Base-by-base conservation (phyloP, 352 stramenopile genomes). In the Peronospora tabacina region DNA sequence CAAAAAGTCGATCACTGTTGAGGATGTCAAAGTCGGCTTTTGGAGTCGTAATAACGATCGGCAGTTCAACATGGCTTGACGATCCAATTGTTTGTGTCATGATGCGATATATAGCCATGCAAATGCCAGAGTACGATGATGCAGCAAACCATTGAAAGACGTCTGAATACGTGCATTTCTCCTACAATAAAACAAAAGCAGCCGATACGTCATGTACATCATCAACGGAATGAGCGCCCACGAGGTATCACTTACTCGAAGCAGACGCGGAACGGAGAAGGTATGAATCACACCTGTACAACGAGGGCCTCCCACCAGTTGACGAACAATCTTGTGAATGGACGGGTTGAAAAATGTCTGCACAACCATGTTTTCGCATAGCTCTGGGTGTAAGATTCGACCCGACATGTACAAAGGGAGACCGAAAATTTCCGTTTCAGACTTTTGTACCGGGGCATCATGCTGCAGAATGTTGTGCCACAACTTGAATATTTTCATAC, bases 401-500 rank as follows among this genome's bases (percentile, higher is more conserved):
- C 82, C 82, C 0, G 79, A 90, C 82, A 93, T 93, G 64, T 80
- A 93, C 7, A 93, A 57, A 44, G 82, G 82, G 10, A 90, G 64
- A 20, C 74, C 77, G 33, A 87, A 93, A 48, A 93, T 87, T 38
- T 79, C 72, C 40, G 82, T 78, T 32, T 86, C 74, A 5, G 68
- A 83, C 28, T 85, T 82, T 24, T 85, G 70, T 49, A 77, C 62
- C 0, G 61, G 65, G 0, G 63, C 61, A 32, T 85, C 74, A 40
- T 87, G 73, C 33, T 80, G 53, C 12, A 88, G 41, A 44, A 90
- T 68, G 45, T 70, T 67, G 38, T 93, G 58, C 82, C 82, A 93
- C 34, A 88, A 71, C 24, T 69, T 70, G 13, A 87, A 36, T 37
- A 67, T 29, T 47, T 63, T 50, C 15, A 66, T 49, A 8, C 55